Evolutionary conservation across 148 eudicot genomes (phyloP), one percentile per base, ranked within the genome.

Genomic region (Rhododendron mucronatum): DNA sequence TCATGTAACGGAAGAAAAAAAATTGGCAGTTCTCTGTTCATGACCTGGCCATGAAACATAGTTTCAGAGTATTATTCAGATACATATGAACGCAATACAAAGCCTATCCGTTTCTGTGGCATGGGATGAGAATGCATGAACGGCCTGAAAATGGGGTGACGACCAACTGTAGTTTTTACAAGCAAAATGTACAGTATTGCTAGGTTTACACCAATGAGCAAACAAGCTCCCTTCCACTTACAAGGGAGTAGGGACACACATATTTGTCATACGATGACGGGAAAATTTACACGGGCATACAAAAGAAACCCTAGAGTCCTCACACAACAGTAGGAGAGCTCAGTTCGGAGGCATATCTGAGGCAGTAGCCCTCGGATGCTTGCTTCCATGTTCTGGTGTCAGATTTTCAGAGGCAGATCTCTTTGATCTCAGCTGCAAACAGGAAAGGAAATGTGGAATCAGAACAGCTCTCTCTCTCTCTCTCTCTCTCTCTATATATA

Each of bases 311-410:
- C 28, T 74, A 9, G 8, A 50, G 1, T 59, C 15, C 13, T 74
- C 59, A 65, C 61, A 67, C 81, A 63, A 51, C 33, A 20, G 28
- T 7, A 16, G 61, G 30, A 50, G 26, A 18, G 83, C 44, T 87
- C 88, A 84, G 15, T n/a, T 6, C 3, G 73, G 67, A 45, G 85
- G 91, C 67, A 79, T 37, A 53, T 90, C 90, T 41, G 93, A 92
- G 78, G 92, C 83, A 81, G 94, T 92, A 75, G 94, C 94, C 87
- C 94, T 92, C 45, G 81, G 89, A 87, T 93, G 95, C 91, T 93
- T 93, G 67, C 87, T 85, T 78, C 91, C 92, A 55, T 91, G 89
- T 83, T 91, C 95, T 12, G 94, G 94, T 26, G 90, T 88, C 41
- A 92, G 87, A 87, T 86, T 83, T 45, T 93, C 95, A 2, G 94